Evolutionary conservation across 2,329 filamentous ascomycete genomes (phyloP).

Genomic region (Exophiala calicioides): DNA sequence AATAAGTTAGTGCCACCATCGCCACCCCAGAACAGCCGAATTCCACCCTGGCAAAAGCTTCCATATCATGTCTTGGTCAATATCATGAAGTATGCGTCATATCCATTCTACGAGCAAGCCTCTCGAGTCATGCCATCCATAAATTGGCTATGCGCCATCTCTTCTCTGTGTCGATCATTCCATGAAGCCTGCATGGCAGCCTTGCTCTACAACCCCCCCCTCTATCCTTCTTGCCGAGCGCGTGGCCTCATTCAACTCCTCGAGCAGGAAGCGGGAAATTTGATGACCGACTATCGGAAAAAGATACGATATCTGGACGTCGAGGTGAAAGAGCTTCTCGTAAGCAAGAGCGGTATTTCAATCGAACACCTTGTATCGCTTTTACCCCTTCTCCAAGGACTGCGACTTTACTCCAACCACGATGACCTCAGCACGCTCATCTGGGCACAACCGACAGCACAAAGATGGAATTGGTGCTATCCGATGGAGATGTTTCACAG

Average conservation of each 20-base stretch:
- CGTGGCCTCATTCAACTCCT: slow-evolving; percentile 57
- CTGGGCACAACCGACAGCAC: slow-evolving; percentile 33
- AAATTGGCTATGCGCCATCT: slow-evolving; percentile 66
- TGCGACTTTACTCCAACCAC: slow-evolving; percentile 71
- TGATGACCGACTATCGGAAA: slow-evolving; percentile 59
- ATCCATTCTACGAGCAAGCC: slow-evolving; percentile 56
- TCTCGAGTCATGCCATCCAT: slow-evolving; percentile 47
- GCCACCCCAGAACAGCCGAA: slow-evolving; percentile 26
- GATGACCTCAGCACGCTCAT: slow-evolving; percentile 49
- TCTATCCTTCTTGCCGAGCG: slow-evolving; percentile 56
- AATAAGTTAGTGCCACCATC: background rate
- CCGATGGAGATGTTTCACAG: slow-evolving; percentile 65
- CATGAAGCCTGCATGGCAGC: slow-evolving; percentile 71
- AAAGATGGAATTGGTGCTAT: slow-evolving; percentile 65
- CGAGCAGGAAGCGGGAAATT: slow-evolving; percentile 49
- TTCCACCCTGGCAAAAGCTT: slow-evolving; percentile 61
- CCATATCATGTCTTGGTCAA: slow-evolving; percentile 69
- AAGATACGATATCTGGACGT: slow-evolving; percentile 72
- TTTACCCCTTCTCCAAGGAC: slow-evolving; percentile 65
- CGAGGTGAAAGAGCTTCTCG: slow-evolving; percentile 62
- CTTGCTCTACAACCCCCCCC: slow-evolving; percentile 68
- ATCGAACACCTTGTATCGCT: slow-evolving; percentile 61
- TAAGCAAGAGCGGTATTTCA: slow-evolving; percentile 58
- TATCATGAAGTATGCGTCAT: slow-evolving; percentile 69
- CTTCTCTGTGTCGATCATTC: slow-evolving; percentile 65